phyloP scores from a whole-genome alignment of 495 filamentous ascomycete species.

The Lasiosphaeria ovina region DNA sequence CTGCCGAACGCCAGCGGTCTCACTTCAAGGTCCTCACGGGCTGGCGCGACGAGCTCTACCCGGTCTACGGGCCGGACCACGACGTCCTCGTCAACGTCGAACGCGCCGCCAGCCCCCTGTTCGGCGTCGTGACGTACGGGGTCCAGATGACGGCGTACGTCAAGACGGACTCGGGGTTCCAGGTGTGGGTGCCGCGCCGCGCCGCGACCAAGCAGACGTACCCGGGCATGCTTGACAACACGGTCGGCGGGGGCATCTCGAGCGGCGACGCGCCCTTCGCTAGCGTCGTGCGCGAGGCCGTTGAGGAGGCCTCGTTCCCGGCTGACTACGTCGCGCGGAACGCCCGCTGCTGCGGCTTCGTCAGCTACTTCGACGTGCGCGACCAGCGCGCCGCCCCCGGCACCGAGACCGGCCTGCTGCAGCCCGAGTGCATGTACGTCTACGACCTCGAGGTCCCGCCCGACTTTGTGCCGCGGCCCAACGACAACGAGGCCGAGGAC shows the following conservation, averaged over 20 bases:
- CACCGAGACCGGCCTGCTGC: conserved; percentile 53
- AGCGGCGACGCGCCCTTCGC: conserved; percentile 43
- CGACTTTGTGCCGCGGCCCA: conserved; percentile 37
- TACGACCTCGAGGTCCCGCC: conserved; percentile 49
- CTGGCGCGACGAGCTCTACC: too few relatives aligned
- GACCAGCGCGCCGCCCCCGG: conserved; percentile 30
- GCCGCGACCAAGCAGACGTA: conserved; percentile 46
- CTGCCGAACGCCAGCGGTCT: too few relatives aligned
- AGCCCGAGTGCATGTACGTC: conserved; percentile 47
- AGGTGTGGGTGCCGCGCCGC: conserved; percentile 54
- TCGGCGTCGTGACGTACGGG: conserved; percentile 50
- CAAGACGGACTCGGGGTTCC: conserved; percentile 25
- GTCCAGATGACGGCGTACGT: conserved; percentile 53
- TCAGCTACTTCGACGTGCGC: conserved; percentile 39
- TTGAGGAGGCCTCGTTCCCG: conserved; percentile 53
- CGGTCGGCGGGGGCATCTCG: conserved; percentile 55
- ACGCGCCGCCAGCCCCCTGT: conserved; percentile 23
- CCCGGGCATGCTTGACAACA: conserved; percentile 53
- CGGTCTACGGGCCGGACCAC: too few relatives aligned
- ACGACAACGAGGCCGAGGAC: conserved; percentile 53
- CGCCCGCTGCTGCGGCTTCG: conserved; percentile 32
- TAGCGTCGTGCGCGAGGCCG: conserved; percentile 52
- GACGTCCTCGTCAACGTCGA: too few relatives aligned
- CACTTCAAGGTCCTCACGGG: too few relatives aligned
- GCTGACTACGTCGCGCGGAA: conserved; percentile 29